Conservation (phyloP, 2,329 filamentous ascomycete genomes). For the Aspergillus neoniger region DNA sequence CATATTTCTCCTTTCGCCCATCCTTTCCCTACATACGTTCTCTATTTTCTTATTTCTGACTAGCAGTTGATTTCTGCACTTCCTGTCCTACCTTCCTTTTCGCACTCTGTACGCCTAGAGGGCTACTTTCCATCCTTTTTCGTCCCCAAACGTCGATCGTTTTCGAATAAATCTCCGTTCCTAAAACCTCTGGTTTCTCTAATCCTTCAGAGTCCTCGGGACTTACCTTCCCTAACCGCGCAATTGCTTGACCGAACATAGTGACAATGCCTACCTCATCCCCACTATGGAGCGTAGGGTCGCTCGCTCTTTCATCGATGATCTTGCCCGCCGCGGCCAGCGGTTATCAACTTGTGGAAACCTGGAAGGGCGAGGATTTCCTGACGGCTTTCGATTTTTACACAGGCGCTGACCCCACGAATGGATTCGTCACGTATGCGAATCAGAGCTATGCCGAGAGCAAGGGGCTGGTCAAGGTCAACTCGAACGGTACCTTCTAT, state of each 20-base stretch:
- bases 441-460: conserved; percentile 42
- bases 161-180: neutral
- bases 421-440: conserved; percentile 55
- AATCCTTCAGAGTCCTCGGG: neutral
- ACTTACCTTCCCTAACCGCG: neutral
- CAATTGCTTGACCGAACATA: neutral
- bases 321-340: conserved; percentile 24
- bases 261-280: conserved; percentile 33
- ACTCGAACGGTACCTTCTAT: conserved; percentile 40
- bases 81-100: neutral
- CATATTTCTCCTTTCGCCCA: conserved; percentile 7
- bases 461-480: conserved; percentile 39
- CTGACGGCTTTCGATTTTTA: conserved; percentile 55
- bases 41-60: conserved; percentile 12
- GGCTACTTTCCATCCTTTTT: conserved; percentile 23
- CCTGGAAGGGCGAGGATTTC: conserved; percentile 50
- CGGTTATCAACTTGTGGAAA: conserved; percentile 44
- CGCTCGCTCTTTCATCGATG: conserved; percentile 33
- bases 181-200: conserved; percentile 4
- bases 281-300: conserved; percentile 32
- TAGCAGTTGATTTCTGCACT: conserved; percentile 8
- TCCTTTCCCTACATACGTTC: conserved; percentile 17
- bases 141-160: conserved; percentile 5
- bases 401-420: conserved; percentile 49
- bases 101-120: conserved; percentile 21